phyloP scores from a whole-genome alignment of 2,329 filamentous ascomycete genomes.

The Penicillium sclerotigenum region DNA sequence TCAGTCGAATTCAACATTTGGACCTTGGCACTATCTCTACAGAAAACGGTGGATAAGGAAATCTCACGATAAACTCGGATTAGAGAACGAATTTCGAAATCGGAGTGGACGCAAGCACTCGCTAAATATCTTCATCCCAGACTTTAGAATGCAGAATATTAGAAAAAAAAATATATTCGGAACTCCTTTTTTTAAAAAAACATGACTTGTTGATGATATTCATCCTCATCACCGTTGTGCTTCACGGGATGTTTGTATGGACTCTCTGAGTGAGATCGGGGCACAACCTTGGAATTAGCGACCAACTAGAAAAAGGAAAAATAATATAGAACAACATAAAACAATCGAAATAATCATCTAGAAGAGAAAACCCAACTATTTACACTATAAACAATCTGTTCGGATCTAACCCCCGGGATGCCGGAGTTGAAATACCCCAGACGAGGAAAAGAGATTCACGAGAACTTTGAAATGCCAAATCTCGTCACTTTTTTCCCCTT shows the following conservation, averaged over 20 bases:
- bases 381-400: background rate
- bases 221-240: background rate
- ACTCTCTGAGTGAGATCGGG: background rate
- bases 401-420: conserved; percentile 5
- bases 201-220: background rate
- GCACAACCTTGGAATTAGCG: background rate
- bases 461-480: background rate
- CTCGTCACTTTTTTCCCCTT: background rate
- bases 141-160: background rate
- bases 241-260: background rate
- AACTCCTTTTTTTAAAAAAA: too few relatives aligned
- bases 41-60: background rate
- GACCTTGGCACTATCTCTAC: too few relatives aligned
- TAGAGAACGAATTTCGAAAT: too few relatives aligned
- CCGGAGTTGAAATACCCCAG: conserved; percentile 6
- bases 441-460: conserved; percentile 1
- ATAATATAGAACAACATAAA: background rate
- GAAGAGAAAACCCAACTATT: background rate
- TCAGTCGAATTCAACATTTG: too few relatives aligned
- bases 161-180: too few relatives aligned
- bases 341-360: too few relatives aligned
- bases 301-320: background rate
- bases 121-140: background rate
- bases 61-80: background rate
- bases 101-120: background rate